Conservation (phyloP, 176 grass and related monocot genomes). For the Rhynchospora breviuscula region DNA sequence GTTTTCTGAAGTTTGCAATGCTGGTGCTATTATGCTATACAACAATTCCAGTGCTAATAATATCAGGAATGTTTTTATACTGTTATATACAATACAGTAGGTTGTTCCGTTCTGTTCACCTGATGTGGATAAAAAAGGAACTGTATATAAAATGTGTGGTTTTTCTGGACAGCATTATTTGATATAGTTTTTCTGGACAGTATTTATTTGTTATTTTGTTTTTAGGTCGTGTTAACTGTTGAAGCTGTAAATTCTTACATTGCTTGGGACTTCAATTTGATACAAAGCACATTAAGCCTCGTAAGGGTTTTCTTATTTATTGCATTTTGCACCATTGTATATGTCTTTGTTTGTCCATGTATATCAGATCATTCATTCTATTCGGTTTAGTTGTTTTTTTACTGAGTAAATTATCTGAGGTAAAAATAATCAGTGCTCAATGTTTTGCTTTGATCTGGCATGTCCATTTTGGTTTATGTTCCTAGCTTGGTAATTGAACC, state of each 20-base stretch:
- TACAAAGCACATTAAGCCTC: constrained; percentile 79
- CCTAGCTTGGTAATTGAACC: neutral
- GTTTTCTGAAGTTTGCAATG: neutral
- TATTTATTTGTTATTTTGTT: neutral
- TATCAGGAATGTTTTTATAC: neutral
- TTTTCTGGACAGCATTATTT: neutral
- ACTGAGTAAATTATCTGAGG: neutral
- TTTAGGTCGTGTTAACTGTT: constrained; percentile 81
- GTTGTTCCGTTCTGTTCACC: neutral
- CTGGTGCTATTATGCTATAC: neutral
- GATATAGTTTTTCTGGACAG: neutral
- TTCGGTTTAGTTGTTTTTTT: neutral
- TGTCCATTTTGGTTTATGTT: neutral
- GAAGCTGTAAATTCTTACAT: constrained; percentile 96
- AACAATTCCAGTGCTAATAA: neutral
- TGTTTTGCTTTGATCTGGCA: neutral
- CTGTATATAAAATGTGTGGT: neutral
- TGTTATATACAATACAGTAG: neutral
- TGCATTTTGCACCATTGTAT: neutral
- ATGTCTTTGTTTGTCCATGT: neutral
- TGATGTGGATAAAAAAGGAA: neutral
- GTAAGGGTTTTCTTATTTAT: constrained; percentile 4
- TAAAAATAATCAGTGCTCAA: neutral
- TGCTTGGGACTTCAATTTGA: constrained; percentile 94
- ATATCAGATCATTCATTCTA: neutral